Evolutionary conservation across 2,329 filamentous ascomycete genomes (phyloP).

Genomic region (Trichoderma simmonsii): DNA sequence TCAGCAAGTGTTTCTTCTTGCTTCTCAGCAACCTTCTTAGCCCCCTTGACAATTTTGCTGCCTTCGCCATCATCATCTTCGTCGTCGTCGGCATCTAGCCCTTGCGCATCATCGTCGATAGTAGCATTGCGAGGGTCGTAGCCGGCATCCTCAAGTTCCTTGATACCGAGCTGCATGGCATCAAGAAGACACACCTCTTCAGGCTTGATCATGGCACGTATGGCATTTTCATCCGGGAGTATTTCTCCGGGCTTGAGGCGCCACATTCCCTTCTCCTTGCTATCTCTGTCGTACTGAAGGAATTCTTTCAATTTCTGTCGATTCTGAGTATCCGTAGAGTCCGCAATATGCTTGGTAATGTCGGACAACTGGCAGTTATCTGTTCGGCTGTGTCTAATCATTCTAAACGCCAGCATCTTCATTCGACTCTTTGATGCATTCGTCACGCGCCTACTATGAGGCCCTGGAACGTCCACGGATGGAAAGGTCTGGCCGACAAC

Average conservation of each 20-base stretch:
- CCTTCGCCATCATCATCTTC: conserved; percentile 46
- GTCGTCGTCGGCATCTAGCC: conserved; percentile 58
- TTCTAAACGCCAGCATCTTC: conserved; percentile 91
- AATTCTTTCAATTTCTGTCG: conserved; percentile 97
- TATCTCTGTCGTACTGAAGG: conserved; percentile 81
- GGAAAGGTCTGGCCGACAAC: conserved; percentile 93
- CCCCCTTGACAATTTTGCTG: conserved; percentile 37
- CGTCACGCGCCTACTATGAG: conserved; percentile 90
- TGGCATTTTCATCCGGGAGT: conserved; percentile 74
- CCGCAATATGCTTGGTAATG: conserved; percentile 87
- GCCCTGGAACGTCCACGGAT: conserved; percentile 85
- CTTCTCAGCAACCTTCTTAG: conserved; percentile 46
- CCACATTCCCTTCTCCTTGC: conserved; percentile 71
- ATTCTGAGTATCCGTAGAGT: conserved; percentile 92
- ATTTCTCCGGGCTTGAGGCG: conserved; percentile 68
- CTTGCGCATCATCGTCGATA: conserved; percentile 62
- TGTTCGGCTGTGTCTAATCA: conserved; percentile 73
- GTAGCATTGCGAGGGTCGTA: conserved; percentile 65
- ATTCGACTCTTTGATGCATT: conserved; percentile 95
- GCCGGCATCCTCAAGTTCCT: conserved; percentile 86
- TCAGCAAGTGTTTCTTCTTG: conserved; percentile 73
- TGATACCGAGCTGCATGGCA: conserved; percentile 92
- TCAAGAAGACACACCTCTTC: conserved; percentile 94
- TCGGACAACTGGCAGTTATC: conserved; percentile 72
- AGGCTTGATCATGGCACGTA: conserved; percentile 86